These are phyloP conservation scores for Lactifluus rugatus DNA, from an alignment of 768 basidiomycete species.

Conservation along the genomic window DNA sequence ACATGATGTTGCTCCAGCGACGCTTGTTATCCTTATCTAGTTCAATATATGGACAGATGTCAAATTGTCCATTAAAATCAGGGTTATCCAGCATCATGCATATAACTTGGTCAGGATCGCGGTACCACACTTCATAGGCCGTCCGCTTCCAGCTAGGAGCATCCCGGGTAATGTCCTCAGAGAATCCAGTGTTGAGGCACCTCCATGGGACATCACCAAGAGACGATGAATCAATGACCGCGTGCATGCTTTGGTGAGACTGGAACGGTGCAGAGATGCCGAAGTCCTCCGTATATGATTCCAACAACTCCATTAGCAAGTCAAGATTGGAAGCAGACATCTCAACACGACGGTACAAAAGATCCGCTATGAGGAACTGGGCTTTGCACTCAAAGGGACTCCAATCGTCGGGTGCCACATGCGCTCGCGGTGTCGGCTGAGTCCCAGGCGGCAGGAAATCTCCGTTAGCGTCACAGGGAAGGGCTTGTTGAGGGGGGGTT, in stretches of 20 bases:
- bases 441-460: not conserved
- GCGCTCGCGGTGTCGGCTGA: not conserved
- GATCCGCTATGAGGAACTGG: conserved; percentile 23
- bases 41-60: too few species aligned
- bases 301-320: not conserved
- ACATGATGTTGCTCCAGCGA: too few species aligned
- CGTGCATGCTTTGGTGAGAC: not conserved
- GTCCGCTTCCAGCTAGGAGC: too few species aligned
- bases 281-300: not conserved
- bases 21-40: too few species aligned
- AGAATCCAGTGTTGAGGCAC: not conserved
- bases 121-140: too few species aligned
- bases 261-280: not conserved
- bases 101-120: too few species aligned
- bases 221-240: not conserved
- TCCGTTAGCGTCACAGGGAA: conserved; percentile 5
- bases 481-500: not conserved
- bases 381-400: conserved; percentile 17
- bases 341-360: conserved; percentile 11
- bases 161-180: too few species aligned
- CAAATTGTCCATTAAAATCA: too few species aligned
- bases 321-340: not conserved
- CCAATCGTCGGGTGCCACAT: conserved; percentile 11
- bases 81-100: too few species aligned
- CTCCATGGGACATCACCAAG: not conserved